These are phyloP conservation scores for Penicillium sp. DNA, from an alignment of 2,329 filamentous ascomycete genomes.

Conservation along the genomic window DNA sequence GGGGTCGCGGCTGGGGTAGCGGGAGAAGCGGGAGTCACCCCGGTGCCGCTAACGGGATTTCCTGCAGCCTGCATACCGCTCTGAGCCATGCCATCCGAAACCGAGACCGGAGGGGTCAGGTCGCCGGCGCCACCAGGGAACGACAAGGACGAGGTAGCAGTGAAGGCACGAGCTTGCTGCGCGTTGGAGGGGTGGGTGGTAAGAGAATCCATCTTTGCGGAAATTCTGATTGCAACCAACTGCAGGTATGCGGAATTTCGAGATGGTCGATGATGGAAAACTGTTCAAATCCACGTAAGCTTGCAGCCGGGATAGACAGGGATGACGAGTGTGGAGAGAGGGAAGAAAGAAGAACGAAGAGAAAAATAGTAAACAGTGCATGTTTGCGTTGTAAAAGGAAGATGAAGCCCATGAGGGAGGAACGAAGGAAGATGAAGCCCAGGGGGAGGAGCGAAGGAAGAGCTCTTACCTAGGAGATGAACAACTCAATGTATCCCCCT, in stretches of 20 bases:
- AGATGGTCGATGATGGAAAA: background rate
- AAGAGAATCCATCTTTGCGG: slow-evolving; percentile 74
- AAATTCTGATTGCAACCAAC: slow-evolving; percentile 15
- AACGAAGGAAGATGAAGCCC: no score
- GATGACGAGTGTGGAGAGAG: background rate
- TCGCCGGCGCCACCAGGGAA: slow-evolving; percentile 83
- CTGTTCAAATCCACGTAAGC: background rate
- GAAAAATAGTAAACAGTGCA: no score
- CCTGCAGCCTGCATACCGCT: slow-evolving; percentile 54
- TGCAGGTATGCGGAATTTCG: background rate
- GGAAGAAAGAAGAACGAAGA: background rate
- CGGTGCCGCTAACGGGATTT: slow-evolving; percentile 64
- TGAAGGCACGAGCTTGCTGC: slow-evolving; percentile 92
- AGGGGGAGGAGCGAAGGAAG: background rate
- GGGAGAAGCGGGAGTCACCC: slow-evolving; percentile 83
- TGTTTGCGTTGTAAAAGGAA: no score
- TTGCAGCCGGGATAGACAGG: background rate
- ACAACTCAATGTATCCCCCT: slow-evolving; percentile 97
- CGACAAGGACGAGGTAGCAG: slow-evolving; percentile 83
- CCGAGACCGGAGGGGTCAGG: slow-evolving; percentile 72
- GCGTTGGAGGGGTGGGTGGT: slow-evolving; percentile 90
- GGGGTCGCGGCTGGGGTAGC: slow-evolving; percentile 68
- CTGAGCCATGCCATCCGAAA: slow-evolving; percentile 56
- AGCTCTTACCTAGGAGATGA: slow-evolving; percentile 71
- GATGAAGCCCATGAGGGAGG: no score